These are phyloP conservation scores for Glycyrrhiza uralensis DNA, from an alignment of 306 rosid genomes.

Conservation along the genomic window DNA sequence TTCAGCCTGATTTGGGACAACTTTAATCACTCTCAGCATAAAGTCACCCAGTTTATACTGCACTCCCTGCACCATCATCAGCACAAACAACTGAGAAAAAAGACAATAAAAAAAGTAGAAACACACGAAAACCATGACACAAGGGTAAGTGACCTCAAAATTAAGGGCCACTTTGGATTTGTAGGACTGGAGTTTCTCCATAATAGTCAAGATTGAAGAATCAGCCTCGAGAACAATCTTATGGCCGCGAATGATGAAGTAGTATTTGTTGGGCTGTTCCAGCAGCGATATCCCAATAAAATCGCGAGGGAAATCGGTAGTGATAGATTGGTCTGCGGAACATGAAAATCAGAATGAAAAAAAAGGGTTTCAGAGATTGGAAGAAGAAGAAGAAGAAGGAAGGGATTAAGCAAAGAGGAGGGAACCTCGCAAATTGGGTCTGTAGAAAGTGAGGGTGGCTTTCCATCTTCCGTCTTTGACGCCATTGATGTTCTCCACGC, in stretches of 20 bases:
- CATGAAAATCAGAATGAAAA: not conserved
- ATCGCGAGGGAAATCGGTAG: conserved; percentile 71
- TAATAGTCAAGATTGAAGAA: conserved; percentile 65
- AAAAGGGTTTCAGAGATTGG: not conserved
- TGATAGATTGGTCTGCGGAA: conserved; percentile 41
- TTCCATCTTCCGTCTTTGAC: conserved; percentile 85
- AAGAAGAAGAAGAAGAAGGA: not conserved
- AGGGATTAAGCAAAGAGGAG: not conserved
- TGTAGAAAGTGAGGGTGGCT: conserved; percentile 81
- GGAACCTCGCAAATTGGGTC: conserved; percentile 76
- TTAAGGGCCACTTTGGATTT: conserved; percentile 67
- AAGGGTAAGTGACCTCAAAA: conserved; percentile 50
- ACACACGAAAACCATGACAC: not conserved
- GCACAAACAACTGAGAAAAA: not conserved
- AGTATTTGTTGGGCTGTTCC: conserved; percentile 83
- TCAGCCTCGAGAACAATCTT: conserved; percentile 78
- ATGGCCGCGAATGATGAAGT: conserved; percentile 68
- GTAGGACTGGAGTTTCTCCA: conserved; percentile 96
- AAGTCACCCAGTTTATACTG: conserved; percentile 86
- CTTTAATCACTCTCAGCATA: conserved; percentile 74
- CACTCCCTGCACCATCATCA: conserved; percentile 35
- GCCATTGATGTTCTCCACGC: conserved; percentile 76
- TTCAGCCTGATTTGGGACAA: conserved; percentile 69
- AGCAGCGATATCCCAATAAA: conserved; percentile 67
- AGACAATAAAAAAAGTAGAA: not conserved